A percentile compares a stretch with the other conserved stretches of the same genome.
Evolutionary conservation across 148 eudicot species (phyloP).

Genomic region (Vaccinium darrowii): DNA sequence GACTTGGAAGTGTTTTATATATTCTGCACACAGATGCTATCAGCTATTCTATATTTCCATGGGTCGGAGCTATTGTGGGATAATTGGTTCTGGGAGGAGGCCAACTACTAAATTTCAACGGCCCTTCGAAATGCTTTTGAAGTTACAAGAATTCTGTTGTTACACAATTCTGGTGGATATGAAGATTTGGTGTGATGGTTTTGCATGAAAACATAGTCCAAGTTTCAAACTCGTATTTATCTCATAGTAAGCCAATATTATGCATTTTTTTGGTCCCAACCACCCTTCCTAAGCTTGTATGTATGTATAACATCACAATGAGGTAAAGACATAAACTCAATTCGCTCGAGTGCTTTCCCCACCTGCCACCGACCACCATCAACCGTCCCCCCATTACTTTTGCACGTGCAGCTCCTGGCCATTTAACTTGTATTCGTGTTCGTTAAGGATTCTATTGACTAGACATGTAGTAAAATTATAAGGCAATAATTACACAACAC

Average conservation of each 20-base stretch:
- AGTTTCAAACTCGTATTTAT: background rate
- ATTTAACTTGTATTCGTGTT: background rate
- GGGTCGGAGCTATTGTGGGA: background rate
- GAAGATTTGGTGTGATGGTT: background rate
- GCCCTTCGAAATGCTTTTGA: background rate
- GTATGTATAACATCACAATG: background rate
- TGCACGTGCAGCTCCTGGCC: background rate
- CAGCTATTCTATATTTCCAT: background rate
- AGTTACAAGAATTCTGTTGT: background rate
- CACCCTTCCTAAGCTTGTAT: background rate
- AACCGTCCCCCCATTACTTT: background rate
- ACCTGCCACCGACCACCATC: background rate
- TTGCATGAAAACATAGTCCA: background rate
- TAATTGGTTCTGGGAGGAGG: background rate
- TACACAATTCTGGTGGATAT: background rate
- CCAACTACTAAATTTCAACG: background rate
- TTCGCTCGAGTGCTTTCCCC: background rate
- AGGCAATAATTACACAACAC: background rate
- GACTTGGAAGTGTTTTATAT: too few relatives aligned
- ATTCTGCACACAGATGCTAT: background rate
- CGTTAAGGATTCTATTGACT: background rate
- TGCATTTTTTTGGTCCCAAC: background rate
- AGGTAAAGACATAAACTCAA: background rate
- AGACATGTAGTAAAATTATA: background rate
- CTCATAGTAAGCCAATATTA: background rate